Base-by-base conservation (phyloP, 768 basidiomycete species). In the Ephemerocybe angulata region DNA sequence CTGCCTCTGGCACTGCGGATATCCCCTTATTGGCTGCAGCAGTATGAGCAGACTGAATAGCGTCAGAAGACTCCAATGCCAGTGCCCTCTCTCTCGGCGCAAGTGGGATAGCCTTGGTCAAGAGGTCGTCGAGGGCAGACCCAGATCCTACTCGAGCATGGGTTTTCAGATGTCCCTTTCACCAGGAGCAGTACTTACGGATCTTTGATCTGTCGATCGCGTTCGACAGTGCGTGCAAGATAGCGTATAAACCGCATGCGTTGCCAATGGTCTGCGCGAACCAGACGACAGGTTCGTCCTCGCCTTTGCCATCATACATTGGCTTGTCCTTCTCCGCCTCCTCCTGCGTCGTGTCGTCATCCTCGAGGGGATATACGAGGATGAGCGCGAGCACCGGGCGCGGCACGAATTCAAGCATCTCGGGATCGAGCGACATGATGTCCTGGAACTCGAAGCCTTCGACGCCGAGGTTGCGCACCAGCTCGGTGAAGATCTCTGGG, bases 241-340 rank as follows among this genome's bases (percentile, higher is more conserved):
- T 64, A 1, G 64, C 72, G 53, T 73, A 72, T 5, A 74, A 59
- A 2, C 72, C 72, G 52, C 72, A 74, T 1, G 72, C 72, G 50
- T 74, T 73, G 19, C 65, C 57, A 40, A 74, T 74, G 21, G 71
- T 72, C 53, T 74, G 72, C 42, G 68, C 54, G 58, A 67, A 71
- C 72, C 72, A 74, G 19, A 71, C 55, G n/a, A 67, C 69, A 11
- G 64, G 63, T 53, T 73, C 72, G 8, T 53, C 57, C 30, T 64
- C 62, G 21, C 71, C 72, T 28, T 55, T 56, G 17, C 70, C 70
- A 19, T 58, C 58, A 51, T 72, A 72, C 8, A 56, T 59, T 1
- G 58, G 54, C 50, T 62, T 62, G 1, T 55, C 43, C 17, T 62
- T 61, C 33, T 53, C 57, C 15, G 51, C 25, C 49, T 59, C 50